Base-by-base conservation (phyloP, 768 basidiomycete genomes). In the Leucocoprinus sp. region DNA sequence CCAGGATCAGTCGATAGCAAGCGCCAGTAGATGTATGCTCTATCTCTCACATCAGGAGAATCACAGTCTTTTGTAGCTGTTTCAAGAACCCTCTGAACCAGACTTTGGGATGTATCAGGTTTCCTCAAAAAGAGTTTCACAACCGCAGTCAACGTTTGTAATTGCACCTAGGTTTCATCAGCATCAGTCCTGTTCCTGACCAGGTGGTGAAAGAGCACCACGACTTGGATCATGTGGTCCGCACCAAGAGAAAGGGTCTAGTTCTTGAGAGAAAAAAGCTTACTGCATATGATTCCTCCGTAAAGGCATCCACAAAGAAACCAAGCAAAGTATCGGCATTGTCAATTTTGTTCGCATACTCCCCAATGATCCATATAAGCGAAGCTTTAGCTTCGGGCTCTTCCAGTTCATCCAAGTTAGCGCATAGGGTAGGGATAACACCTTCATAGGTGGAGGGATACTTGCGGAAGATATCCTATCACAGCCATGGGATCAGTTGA, bases 381-480 rank as follows among this genome's bases (percentile, higher is more conserved):
- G 93, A 93, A 1, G 93, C 90, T 59, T 97, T 97, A 2, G 96
- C 95, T 60, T 99, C 95, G 8, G 95, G 96, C 59, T 99, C 96
- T 57, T 98, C 95, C 24, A 99, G 69, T 56, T 96, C 93, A 49
- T 99, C 95, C 11, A 98, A 80, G 57, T 93, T 95, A 1, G 89
- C 82, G 56, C 93, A 99, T 11, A 99, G 66, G 0, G 85, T 92
- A 0, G 93, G 95, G 53, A 99, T 97, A 57, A 96, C 84, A 15
- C 93, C 93, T 64, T 99, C 95, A 59, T 98, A 99, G 2, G 84
- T 91, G 26, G 82, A 84, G 6, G 93, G 96, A 59, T 97, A 99
- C 71, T 90, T 92, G 37, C 95, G 79, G 79, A 98, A 99, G 51
- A 98, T 95, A 56, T 99, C 95, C 93, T 97, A 54, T 9, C 36